Evolutionary conservation across 345 rosid genomes (phyloP).

Genomic region (Eutrema yunnanense): DNA sequence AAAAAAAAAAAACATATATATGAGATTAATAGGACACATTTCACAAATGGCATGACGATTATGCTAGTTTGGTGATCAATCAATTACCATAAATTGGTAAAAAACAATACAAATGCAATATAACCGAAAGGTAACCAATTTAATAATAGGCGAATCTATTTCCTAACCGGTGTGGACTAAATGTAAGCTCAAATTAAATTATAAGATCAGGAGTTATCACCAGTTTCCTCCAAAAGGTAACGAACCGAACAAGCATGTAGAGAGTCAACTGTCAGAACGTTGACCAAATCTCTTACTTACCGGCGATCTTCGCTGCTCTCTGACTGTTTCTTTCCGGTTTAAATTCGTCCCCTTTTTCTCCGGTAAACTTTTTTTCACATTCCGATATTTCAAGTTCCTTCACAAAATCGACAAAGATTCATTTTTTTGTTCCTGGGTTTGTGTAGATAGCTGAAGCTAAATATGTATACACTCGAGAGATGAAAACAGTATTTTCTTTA

Average conservation of each 20-base stretch:
- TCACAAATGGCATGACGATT: background rate
- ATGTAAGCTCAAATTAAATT: background rate
- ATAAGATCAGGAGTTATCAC: background rate
- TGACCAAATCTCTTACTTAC: slow-evolving; percentile 19
- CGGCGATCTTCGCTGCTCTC: background rate
- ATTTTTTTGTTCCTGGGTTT: background rate
- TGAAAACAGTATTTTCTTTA: background rate
- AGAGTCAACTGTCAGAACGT: slow-evolving; percentile 17
- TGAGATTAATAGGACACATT: background rate
- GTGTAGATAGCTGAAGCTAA: background rate
- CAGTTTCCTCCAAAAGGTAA: background rate
- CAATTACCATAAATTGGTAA: too few species aligned
- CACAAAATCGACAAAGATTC: background rate
- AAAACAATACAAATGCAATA: background rate
- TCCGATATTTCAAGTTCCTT: background rate
- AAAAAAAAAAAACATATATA: background rate
- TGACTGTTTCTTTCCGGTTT: background rate
- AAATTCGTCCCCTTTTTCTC: background rate
- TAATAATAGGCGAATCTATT: background rate
- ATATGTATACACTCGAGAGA: background rate
- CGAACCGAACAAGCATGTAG: background rate
- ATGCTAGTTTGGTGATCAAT: background rate
- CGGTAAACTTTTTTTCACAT: background rate
- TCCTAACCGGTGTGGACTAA: background rate
- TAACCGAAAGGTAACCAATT: background rate